phyloP scores from a whole-genome alignment of 208 protist genomes.

The Naegleria lovaniensis region DNA sequence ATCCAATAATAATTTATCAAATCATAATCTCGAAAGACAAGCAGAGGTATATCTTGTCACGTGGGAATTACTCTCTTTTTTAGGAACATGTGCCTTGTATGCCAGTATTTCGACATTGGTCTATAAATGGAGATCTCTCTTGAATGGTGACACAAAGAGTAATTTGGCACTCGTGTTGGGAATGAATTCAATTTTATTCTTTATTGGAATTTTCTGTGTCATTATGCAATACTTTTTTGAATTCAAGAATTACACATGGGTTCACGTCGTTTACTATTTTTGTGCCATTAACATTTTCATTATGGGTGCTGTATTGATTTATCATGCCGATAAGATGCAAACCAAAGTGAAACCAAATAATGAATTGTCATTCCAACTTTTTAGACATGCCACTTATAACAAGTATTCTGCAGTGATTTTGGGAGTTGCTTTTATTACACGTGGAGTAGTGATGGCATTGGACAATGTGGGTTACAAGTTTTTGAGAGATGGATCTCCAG shows the following conservation, averaged over 20 bases:
- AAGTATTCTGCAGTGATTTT: background rate
- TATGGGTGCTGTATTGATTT: background rate
- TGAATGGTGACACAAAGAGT: background rate
- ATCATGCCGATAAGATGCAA: background rate
- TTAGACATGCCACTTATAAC: background rate
- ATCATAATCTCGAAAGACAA: background rate
- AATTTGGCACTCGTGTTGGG: background rate
- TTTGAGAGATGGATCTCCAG: background rate
- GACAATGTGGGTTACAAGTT: conserved; percentile 5
- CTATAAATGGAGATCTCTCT: conserved; percentile 2
- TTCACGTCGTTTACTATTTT: background rate
- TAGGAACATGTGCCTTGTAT: background rate
- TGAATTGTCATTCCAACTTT: background rate
- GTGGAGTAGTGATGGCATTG: background rate
- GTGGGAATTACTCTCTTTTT: background rate
- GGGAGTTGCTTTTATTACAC: background rate
- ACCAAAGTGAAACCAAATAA: background rate
- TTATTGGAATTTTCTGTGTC: background rate
- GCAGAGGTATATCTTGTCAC: background rate
- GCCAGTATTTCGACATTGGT: background rate
- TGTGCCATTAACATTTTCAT: background rate
- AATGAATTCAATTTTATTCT: background rate
- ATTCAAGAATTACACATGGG: background rate
- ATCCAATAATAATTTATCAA: background rate
- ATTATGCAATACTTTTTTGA: background rate